Conservation (phyloP, 192 early-diverging fungal species). For the Coemansia guatemalensis region DNA sequence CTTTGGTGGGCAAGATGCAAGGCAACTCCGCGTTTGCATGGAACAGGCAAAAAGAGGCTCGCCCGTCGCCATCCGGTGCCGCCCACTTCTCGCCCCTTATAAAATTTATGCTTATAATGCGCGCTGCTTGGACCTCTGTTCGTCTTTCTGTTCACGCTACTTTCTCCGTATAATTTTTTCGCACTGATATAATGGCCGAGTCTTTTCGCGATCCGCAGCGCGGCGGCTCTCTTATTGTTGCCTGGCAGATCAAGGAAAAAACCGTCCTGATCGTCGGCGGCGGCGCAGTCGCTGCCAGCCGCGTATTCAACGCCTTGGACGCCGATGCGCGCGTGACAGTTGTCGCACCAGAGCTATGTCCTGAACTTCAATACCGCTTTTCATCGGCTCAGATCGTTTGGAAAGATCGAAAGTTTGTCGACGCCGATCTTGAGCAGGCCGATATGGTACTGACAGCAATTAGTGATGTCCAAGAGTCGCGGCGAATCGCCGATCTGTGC, state of each 20-base stretch:
- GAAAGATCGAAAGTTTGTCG: conserved; percentile 48
- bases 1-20: conserved; percentile 1
- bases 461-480: conserved; percentile 66
- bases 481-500: conserved; percentile 66
- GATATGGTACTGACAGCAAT: conserved; percentile 72
- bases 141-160: not conserved
- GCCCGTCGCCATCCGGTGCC: not conserved
- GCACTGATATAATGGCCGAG: conserved; percentile 31
- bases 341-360: conserved; percentile 67
- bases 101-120: not conserved
- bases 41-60: not conserved
- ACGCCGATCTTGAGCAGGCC: conserved; percentile 45
- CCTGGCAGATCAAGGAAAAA: conserved; percentile 71
- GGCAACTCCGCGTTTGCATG: conserved; percentile 20
- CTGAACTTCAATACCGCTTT: conserved; percentile 67
- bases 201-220: conserved; percentile 52
- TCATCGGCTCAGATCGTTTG: conserved; percentile 57
- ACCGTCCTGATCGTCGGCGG: conserved; percentile 91
- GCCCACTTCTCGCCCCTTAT: not conserved
- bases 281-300: conserved; percentile 77
- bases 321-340: conserved; percentile 78
- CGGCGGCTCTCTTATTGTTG: conserved; percentile 81
- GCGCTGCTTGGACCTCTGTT: not conserved
- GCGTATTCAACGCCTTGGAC: conserved; percentile 78
- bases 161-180: not conserved